Evolutionary conservation across 1,284 basidiomycete genomes (phyloP), one percentile per base, ranked within the genome.

Genomic region (Trichosporon coremiiforme): DNA sequence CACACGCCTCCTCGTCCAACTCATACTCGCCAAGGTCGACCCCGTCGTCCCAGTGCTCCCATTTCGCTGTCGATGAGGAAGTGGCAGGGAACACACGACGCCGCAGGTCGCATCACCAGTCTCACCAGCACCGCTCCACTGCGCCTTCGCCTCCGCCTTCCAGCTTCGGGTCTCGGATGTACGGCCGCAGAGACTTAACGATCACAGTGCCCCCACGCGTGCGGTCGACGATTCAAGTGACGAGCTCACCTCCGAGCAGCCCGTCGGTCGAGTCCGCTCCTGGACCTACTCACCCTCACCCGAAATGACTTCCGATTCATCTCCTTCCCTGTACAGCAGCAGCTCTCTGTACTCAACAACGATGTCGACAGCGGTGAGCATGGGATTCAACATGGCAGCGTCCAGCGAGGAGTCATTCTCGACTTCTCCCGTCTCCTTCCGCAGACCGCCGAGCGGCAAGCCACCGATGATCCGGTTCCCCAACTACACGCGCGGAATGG

Each of bases 321-420:
- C 57, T 2, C 29, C 13, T 10, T 60, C 57, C 7, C 29, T 33
- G 4, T 60, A 60, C 29, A 60, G 57, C 57, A 33, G 31, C 15
- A 60, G 57, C 31, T 60, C 57, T 17, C 57, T 60, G 57, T 33
- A 33, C 22, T 60, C 57, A 13, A 17, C 29, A 4, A 29, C 53
- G 25, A 29, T 15, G 12, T 29, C 53, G 25, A 55, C 53, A 1
- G 29, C 53, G 9, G 17, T 45, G 13, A 53, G 20, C 47, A 60
- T 9, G 57, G 31, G 31, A 1, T 60, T 60, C 57, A 33, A 33
- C 7, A 33, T 35, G 57, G 35, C 57, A 7, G 29, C 57, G 31
- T 33, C 57, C 31, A 60, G 57, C 31, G 57, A 60, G 6, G 57
- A 60, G 57, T 33, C 57, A 13, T 60, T 60, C 31, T 33, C 57